Evolutionary conservation across 1,284 basidiomycete genomes (phyloP).

Genomic region (Tausonia pullulans): DNA sequence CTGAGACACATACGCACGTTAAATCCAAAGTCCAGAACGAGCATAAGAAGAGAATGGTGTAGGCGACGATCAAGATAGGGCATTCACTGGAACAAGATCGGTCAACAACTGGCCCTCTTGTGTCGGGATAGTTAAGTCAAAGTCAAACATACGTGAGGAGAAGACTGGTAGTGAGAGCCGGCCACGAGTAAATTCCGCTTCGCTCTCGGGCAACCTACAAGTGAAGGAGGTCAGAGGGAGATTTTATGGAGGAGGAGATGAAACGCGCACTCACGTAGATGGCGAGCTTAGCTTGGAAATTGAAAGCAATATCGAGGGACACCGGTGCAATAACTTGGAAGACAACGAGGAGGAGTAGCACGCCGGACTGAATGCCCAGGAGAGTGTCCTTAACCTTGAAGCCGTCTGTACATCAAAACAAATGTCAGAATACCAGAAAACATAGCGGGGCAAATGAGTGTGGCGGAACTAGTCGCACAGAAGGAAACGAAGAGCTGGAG

Average conservation of each 20-base stretch:
- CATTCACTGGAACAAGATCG: not conserved
- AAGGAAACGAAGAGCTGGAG: not conserved
- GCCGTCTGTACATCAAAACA: too few species aligned
- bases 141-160: not conserved
- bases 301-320: constrained; percentile 15
- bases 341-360: constrained; percentile 6
- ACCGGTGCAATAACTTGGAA: constrained; percentile 12
- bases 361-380: too few species aligned
- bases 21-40: constrained; percentile 14
- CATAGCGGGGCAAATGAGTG: too few species aligned
- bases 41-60: constrained; percentile 17
- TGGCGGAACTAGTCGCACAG: too few species aligned
- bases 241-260: too few species aligned
- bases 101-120: too few species aligned
- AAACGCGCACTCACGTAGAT: too few species aligned
- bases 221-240: not conserved
- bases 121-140: too few species aligned
- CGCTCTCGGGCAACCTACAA: constrained; percentile 18
- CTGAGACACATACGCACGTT: not conserved
- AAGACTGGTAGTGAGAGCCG: constrained; percentile 15
- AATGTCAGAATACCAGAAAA: too few species aligned
- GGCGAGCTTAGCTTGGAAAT: constrained; percentile 9
- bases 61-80: constrained; percentile 13
- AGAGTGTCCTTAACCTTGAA: too few species aligned
- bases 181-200: constrained; percentile 19